Evolutionary conservation across 768 basidiomycete genomes (phyloP).

Genomic region (Udeniomyces megalosporus): DNA sequence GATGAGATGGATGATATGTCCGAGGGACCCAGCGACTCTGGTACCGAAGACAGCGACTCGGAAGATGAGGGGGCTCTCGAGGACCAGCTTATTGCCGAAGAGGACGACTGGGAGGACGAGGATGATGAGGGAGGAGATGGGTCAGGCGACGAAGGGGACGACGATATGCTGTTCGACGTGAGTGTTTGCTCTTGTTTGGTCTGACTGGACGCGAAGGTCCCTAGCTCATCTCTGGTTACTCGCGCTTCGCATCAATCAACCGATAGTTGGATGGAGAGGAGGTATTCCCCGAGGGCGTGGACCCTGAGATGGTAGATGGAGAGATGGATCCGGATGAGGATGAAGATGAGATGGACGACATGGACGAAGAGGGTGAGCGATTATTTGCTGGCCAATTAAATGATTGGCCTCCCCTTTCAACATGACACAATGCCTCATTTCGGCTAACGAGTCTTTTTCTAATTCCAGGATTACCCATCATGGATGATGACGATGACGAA

Average conservation of each 20-base stretch:
- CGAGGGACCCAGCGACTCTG: constrained; percentile 15
- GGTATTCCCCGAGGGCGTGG: too few relatives aligned
- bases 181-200: not conserved
- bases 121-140: constrained; percentile 33
- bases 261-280: too few relatives aligned
- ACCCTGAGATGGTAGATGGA: too few relatives aligned
- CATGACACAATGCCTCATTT: too few relatives aligned
- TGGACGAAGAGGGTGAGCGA: constrained; percentile 18
- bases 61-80: constrained; percentile 61
- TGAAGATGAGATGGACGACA: constrained; percentile 19
- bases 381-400: too few relatives aligned
- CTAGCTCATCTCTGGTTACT: too few relatives aligned
- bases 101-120: constrained; percentile 64
- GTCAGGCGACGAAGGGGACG: constrained; percentile 36
- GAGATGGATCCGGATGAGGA: constrained; percentile 21
- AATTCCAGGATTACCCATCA: constrained; percentile 17
- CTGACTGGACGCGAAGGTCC: too few relatives aligned
- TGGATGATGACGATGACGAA: constrained; percentile 27
- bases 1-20: constrained; percentile 46
- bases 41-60: constrained; percentile 32
- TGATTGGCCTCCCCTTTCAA: too few relatives aligned
- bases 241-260: too few relatives aligned
- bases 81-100: constrained; percentile 56
- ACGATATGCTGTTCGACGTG: constrained; percentile 31
- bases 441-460: too few relatives aligned